Conservation (phyloP, 192 early-diverging fungal species). For the Rhizophagus clarus region DNA sequence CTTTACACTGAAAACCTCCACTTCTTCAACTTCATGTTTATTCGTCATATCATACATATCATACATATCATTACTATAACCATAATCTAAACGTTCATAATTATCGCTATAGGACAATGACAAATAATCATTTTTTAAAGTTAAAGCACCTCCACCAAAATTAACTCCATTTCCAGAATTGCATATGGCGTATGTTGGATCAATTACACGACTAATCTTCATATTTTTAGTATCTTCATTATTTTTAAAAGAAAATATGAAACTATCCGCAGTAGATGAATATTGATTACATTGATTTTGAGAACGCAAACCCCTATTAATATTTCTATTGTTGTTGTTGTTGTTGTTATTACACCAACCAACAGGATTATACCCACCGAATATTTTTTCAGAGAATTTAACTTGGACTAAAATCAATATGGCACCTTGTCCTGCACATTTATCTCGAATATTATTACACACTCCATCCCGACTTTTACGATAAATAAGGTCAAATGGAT, state of each 20-base stretch:
- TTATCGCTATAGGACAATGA: too few relatives aligned
- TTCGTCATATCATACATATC: too few relatives aligned
- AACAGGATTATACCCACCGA: neutral
- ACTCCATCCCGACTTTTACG: slow-evolving; percentile 5
- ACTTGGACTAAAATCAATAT: too few relatives aligned
- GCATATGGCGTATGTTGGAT: neutral
- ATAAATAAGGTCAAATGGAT: slow-evolving; percentile 17
- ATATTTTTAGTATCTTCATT: too few relatives aligned
- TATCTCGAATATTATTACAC: neutral
- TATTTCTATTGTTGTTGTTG: too few relatives aligned
- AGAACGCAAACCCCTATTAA: too few relatives aligned
- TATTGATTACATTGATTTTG: neutral
- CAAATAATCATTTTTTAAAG: neutral
- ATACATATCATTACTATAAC: too few relatives aligned
- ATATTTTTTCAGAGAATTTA: too few relatives aligned
- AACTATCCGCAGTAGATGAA: neutral
- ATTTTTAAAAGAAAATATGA: too few relatives aligned
- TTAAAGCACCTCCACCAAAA: neutral
- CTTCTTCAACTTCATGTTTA: neutral
- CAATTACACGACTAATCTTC: too few relatives aligned
- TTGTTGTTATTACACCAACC: neutral
- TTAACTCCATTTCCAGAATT: neutral
- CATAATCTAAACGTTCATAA: too few relatives aligned
- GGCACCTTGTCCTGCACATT: too few relatives aligned
- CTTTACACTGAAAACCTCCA: neutral